Percentiles rank a stretch among this genome's conserved stretches.
These are phyloP conservation scores for Nakazawaea peltata DNA, from an alignment of 805 yeast species.

Conservation along the genomic window DNA sequence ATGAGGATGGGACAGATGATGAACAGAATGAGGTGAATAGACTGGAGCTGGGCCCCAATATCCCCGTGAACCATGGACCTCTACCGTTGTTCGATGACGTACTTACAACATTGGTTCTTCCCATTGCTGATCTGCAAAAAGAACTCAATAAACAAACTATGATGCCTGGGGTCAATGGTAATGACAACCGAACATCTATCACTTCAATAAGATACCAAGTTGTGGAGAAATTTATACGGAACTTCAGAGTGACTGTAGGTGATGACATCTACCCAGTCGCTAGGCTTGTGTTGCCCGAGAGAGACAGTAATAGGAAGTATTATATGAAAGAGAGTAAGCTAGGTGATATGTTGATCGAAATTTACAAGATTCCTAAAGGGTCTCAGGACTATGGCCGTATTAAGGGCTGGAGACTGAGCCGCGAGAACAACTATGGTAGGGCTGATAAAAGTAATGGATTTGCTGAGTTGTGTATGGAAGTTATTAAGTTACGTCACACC, in stretches of 20 bases:
- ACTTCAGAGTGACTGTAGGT: constrained; percentile 51
- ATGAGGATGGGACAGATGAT: too few relatives aligned
- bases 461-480: constrained; percentile 39
- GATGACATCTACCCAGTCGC: constrained; percentile 61
- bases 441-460: constrained; percentile 35
- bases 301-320: constrained; percentile 49
- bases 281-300: constrained; percentile 51
- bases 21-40: too few relatives aligned
- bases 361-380: constrained; percentile 50
- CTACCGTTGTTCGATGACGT: constrained; percentile 33
- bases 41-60: too few relatives aligned
- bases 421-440: constrained; percentile 21
- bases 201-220: constrained; percentile 12
- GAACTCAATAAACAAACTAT: too few relatives aligned
- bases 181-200: too few relatives aligned
- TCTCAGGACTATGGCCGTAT: constrained; percentile 51
- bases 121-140: too few relatives aligned
- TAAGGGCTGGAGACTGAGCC: constrained; percentile 37
- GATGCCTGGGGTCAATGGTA: too few relatives aligned
- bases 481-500: constrained; percentile 40
- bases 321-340: constrained; percentile 57
- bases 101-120: constrained; percentile 32
- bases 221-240: constrained; percentile 30
- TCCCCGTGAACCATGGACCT: constrained; percentile 29
- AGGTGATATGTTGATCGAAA: constrained; percentile 38